phyloP scores from a whole-genome alignment of 441 rosid species.

The Euphorbia schlechtendalii region DNA sequence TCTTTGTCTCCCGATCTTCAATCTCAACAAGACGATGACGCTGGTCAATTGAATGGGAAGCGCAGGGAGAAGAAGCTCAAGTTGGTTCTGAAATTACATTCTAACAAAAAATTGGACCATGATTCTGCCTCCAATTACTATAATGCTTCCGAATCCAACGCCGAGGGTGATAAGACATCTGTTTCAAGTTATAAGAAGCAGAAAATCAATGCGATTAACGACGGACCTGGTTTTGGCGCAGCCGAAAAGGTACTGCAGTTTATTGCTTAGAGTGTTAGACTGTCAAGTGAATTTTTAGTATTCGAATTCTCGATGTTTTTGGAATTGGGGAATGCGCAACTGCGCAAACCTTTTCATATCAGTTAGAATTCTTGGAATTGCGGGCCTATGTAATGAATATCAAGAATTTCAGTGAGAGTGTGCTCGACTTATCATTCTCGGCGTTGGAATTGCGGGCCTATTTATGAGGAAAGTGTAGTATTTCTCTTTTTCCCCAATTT shows the following conservation, averaged over 20 bases:
- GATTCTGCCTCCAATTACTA: too few species aligned
- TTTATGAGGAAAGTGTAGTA: neutral
- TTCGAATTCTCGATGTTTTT: constrained; percentile 10
- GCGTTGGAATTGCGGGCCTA: too few species aligned
- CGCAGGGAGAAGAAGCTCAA: constrained; percentile 50
- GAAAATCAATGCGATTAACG: constrained; percentile 41
- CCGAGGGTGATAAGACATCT: constrained; percentile 26
- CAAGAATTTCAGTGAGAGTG: constrained; percentile 20
- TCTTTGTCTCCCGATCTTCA: too few species aligned
- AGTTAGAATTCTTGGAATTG: constrained; percentile 41
- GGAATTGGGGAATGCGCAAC: too few species aligned
- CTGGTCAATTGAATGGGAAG: constrained; percentile 17
- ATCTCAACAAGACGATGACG: constrained; percentile 12
- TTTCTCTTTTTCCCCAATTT: constrained; percentile 2
- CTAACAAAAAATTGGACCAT: constrained; percentile 23
- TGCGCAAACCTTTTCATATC: too few species aligned
- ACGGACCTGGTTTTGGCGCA: constrained; percentile 37
- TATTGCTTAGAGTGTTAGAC: neutral
- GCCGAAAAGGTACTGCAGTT: constrained; percentile 28
- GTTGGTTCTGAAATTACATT: constrained; percentile 37
- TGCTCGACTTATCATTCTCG: too few species aligned
- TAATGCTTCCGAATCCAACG: too few species aligned
- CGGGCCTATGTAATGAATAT: constrained; percentile 33
- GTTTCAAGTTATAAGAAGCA: constrained; percentile 33
- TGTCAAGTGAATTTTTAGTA: constrained; percentile 6